Conservation (phyloP, 1,284 basidiomycete genomes). For the Cutaneotrichosporon daszewskae region DNA sequence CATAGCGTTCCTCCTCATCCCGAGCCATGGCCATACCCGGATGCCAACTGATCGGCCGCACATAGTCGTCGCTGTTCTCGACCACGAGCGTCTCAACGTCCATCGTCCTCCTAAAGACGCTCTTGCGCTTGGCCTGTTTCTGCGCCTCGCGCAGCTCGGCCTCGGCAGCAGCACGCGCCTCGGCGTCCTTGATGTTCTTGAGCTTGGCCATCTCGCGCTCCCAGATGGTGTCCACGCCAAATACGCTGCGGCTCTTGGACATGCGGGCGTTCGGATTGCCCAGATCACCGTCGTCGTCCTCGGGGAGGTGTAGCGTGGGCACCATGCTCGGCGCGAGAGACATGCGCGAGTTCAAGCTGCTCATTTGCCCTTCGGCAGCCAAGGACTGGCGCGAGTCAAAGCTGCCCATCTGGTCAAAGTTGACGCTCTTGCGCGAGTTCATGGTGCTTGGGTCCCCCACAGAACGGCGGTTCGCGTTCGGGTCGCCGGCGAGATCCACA, state of each 20-base stretch:
- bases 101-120: too few species aligned
- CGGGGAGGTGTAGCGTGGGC: constrained; percentile 6
- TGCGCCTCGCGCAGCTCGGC: constrained; percentile 6
- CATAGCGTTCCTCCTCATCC: neutral
- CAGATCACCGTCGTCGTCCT: constrained; percentile 4
- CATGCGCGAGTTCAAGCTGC: too few species aligned
- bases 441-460: too few species aligned
- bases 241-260: constrained; percentile 37
- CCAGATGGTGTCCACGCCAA: constrained; percentile 45
- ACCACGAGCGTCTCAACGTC: neutral
- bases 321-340: neutral
- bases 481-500: too few species aligned
- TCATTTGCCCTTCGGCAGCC: too few species aligned
- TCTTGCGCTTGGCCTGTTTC: constrained; percentile 4
- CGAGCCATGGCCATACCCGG: neutral
- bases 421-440: too few species aligned
- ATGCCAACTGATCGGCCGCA: neutral
- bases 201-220: constrained; percentile 44
- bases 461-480: neutral
- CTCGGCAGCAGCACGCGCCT: constrained; percentile 21
- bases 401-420: too few species aligned
- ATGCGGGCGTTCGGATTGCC: constrained; percentile 7
- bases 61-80: constrained; percentile 5
- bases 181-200: constrained; percentile 27
- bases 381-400: neutral